Evolutionary conservation across 106 monocot genomes (phyloP).

Genomic region (Dioscorea alata): DNA sequence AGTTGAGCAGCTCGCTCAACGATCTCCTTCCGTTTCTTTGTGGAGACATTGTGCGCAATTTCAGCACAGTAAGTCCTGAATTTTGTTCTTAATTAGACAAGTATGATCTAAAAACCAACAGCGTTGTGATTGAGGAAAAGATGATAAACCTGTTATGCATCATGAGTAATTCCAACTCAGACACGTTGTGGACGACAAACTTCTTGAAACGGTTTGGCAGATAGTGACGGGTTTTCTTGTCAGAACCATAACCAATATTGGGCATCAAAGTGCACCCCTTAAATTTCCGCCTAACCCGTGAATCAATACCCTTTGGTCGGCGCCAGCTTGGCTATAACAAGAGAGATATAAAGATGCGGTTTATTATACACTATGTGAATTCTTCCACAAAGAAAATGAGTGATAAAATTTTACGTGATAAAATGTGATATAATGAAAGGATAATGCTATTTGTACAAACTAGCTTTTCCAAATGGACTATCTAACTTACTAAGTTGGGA

Average conservation of each 20-base stretch:
- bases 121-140: neutral
- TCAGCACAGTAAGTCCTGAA: conserved; percentile 64
- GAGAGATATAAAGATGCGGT: neutral
- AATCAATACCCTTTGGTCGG: conserved; percentile 67
- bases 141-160: conserved; percentile 42
- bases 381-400: too few species aligned
- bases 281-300: conserved; percentile 52
- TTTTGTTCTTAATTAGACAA: neutral
- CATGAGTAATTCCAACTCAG: conserved; percentile 42
- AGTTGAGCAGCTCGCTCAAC: conserved; percentile 63
- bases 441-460: too few species aligned
- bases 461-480: too few species aligned
- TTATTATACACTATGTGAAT: neutral
- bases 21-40: conserved; percentile 61
- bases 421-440: too few species aligned
- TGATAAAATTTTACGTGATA: too few species aligned
- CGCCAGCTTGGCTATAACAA: conserved; percentile 36
- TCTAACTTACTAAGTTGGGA: too few species aligned
- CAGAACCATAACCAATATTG: conserved; percentile 52
- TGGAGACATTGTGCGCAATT: conserved; percentile 59
- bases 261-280: conserved; percentile 55
- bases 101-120: neutral
- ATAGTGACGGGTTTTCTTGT: conserved; percentile 42
- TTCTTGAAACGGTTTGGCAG: conserved; percentile 39
- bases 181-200: conserved; percentile 33